Base-by-base conservation (phyloP, 2,329 filamentous ascomycete species). In the Albifimbria verrucaria region DNA sequence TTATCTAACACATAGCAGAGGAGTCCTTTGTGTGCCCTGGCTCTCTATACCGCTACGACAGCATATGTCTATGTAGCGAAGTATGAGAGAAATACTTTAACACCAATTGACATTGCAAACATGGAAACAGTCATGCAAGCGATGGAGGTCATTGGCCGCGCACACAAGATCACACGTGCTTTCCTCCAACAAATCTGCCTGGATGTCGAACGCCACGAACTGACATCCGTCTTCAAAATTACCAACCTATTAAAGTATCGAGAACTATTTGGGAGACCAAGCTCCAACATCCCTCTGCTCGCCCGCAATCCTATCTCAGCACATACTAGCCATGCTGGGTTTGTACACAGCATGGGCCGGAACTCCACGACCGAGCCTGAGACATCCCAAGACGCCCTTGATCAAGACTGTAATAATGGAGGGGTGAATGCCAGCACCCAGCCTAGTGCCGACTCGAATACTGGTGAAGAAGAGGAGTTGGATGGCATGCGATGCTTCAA, bases 141-240 rank as follows among this genome's bases (percentile, higher is more conserved):
- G 4, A 92, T 97, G 83, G 85, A 90, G 50, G 83, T 85, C 2
- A 78, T 96, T 55, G 88, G 88, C 49, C 80, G 81, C 36, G 83
- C 84, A 51, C 92, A 94, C 62, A 77, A 85, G 1, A 81, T 97
- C 25, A 92, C 90, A 0, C 85, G 88, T 44, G 90, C 89, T 0
- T 96, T 96, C 66, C 75, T 96, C n/a, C 85, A 88, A 11, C 92
- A 97, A 65, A 75, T 93, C 1, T 83, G 92, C 53, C 78, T 92
- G n/a, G 92, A 97, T 61, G 82, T 96, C 9, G 84, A 91, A 32
- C 66, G 68, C 26, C 79, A 77, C 55, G 72, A 69, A 1, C 64
- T 82, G 23, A 57, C 64, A 3, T 56, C 65, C 3, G 62, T 65
- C 11, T 66, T 76, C 10, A 63, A 60, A 9, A 57, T 77, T n/a